A percentile compares a stretch with the other conserved stretches of the same genome.
These are phyloP conservation scores for Boletus pseudopeckii DNA, from an alignment of 768 basidiomycete genomes.

Conservation along the genomic window DNA sequence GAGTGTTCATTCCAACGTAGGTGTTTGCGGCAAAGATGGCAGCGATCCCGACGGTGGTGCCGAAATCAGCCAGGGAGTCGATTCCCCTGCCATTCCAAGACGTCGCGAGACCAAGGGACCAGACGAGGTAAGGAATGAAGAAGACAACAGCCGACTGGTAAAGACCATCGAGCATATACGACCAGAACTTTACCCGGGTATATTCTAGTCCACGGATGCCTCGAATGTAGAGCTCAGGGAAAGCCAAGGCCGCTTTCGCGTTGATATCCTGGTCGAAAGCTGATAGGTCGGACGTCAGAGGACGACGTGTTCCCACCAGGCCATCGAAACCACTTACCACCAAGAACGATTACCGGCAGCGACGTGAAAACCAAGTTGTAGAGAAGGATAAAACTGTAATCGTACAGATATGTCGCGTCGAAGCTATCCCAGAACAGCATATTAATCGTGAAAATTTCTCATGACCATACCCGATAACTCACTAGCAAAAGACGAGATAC, in stretches of 20 bases:
- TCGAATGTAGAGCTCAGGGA: conserved; percentile 93
- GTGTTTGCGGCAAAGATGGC: conserved; percentile 87
- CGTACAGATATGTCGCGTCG: conserved; percentile 91
- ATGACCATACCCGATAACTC: conserved; percentile 22
- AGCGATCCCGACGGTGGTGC: conserved; percentile 84
- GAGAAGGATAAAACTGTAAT: conserved; percentile 90
- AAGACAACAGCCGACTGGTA: conserved; percentile 89
- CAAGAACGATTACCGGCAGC: conserved; percentile 85
- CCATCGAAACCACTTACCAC: conserved; percentile 50
- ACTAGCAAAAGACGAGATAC: conserved; percentile 88
- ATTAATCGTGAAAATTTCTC: neutral
- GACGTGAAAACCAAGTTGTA: conserved; percentile 94
- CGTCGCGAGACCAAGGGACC: conserved; percentile 58
- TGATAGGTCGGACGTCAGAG: conserved; percentile 9
- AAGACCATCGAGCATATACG: conserved; percentile 91
- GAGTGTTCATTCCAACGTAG: conserved; percentile 85
- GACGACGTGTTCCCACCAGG: neutral
- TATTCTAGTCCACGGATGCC: conserved; percentile 94
- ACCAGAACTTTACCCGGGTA: conserved; percentile 88
- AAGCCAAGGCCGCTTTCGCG: conserved; percentile 83
- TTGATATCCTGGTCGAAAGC: conserved; percentile 97
- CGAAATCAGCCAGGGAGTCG: conserved; percentile 81
- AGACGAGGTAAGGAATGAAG: conserved; percentile 79
- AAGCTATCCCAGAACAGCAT: conserved; percentile 51
- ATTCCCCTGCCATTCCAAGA: conserved; percentile 81